Evolutionary conservation across 495 filamentous ascomycete species (phyloP).

Genomic region (Neurospora intermedia): DNA sequence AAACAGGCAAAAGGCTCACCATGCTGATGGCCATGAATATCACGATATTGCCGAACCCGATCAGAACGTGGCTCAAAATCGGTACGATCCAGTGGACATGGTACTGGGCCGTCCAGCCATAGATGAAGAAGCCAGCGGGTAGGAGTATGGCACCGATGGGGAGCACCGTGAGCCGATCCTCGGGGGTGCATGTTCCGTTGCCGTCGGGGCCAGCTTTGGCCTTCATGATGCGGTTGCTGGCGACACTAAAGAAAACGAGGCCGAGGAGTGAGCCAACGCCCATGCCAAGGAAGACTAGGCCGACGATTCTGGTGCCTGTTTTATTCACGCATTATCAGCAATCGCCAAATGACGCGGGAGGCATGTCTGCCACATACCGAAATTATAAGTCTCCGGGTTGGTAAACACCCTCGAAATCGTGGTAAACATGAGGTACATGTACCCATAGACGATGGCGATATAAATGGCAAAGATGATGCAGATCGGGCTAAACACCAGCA

Average conservation of each 20-base stretch:
- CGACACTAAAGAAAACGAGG: conserved; percentile 19
- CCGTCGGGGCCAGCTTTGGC: conserved; percentile 21
- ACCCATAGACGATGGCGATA: conserved; percentile 62
- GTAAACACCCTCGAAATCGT: conserved; percentile 49
- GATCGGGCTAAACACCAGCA: conserved; percentile 48
- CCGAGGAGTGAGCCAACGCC: conserved; percentile 29
- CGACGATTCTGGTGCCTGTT: conserved; percentile 12
- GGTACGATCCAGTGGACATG: conserved; percentile 57
- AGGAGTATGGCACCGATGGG: conserved; percentile 36
- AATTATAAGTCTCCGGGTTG: not conserved
- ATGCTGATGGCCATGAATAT: conserved; percentile 30
- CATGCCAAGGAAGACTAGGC: conserved; percentile 30
- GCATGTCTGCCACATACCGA: not conserved
- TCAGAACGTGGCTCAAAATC: not conserved
- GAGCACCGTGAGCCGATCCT: conserved; percentile 43
- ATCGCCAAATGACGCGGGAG: not conserved
- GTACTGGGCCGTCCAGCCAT: conserved; percentile 52
- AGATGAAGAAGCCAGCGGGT: conserved; percentile 39
- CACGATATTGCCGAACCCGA: not conserved
- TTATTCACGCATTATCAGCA: not conserved
- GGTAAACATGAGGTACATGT: conserved; percentile 66
- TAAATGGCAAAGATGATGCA: conserved; percentile 57
- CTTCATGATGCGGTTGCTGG: conserved; percentile 23
- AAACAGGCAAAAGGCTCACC: conserved; percentile 16
- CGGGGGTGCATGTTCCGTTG: conserved; percentile 21